Evolutionary conservation across 805 yeast species (phyloP).

Genomic region (Pichia phayaonensis): DNA sequence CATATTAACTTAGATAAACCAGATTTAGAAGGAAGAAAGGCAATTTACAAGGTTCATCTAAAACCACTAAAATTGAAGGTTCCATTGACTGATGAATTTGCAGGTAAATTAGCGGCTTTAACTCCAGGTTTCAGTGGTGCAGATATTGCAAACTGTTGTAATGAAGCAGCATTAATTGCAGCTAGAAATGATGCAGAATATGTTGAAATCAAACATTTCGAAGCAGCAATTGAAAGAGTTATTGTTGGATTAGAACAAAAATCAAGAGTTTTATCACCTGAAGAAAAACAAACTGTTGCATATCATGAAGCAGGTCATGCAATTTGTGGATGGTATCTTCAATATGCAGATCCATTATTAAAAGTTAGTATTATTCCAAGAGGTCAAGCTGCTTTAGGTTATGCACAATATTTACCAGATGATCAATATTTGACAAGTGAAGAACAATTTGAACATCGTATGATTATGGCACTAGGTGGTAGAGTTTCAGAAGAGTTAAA

Average conservation of each 20-base stretch:
- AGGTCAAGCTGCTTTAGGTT: conserved; percentile 95
- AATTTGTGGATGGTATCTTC: conserved; percentile 92
- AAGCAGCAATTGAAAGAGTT: conserved; percentile 93
- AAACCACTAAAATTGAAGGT: conserved; percentile 54
- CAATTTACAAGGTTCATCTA: conserved; percentile 83
- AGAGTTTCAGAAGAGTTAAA: conserved; percentile 93
- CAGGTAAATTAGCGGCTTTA: conserved; percentile 87
- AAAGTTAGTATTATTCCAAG: conserved; percentile 96
- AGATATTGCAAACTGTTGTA: conserved; percentile 93
- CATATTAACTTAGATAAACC: conserved; percentile 90
- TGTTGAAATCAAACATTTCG: conserved; percentile 77
- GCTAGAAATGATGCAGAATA: conserved; percentile 72
- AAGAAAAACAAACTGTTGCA: conserved; percentile 86
- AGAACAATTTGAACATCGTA: conserved; percentile 71
- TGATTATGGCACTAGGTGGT: conserved; percentile 97
- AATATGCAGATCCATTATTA: conserved; percentile 85
- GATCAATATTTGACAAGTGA: conserved; percentile 75
- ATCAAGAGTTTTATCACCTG: conserved; percentile 71
- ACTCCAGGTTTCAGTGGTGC: conserved; percentile 99
- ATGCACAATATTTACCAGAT: conserved; percentile 94
- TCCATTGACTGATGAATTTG: conserved; percentile 45
- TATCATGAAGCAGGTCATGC: conserved; percentile 99
- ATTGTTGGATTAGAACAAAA: conserved; percentile 94
- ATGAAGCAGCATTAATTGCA: conserved; percentile 95
- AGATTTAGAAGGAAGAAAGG: conserved; percentile 90